These are phyloP conservation scores for Quercus glauca DNA, from an alignment of 306 rosid species.

Conservation along the genomic window DNA sequence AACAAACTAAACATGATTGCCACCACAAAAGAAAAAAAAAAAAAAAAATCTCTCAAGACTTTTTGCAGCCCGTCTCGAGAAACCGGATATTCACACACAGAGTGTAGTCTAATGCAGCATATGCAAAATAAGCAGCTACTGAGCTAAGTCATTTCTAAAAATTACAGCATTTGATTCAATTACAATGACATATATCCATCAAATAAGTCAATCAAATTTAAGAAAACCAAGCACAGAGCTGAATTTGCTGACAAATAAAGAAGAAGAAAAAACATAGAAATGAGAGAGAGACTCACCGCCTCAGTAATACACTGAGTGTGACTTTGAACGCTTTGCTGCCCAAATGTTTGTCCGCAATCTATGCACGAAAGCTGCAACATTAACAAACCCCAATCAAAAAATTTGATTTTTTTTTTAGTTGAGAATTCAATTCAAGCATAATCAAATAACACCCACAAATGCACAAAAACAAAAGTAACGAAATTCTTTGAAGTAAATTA, in stretches of 20 bases:
- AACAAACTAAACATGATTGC: neutral
- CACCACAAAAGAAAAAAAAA: too few species aligned
- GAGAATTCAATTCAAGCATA: neutral
- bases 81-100: too few species aligned
- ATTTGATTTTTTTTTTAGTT: neutral
- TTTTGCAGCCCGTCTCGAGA: too few species aligned
- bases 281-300: slow-evolving; percentile 47
- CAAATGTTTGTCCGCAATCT: slow-evolving; percentile 80
- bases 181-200: too few species aligned
- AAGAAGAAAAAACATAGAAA: too few species aligned
- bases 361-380: slow-evolving; percentile 83
- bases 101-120: neutral
- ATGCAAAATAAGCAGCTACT: neutral
- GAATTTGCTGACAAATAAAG: too few species aligned
- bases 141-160: neutral
- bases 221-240: neutral
- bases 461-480: neutral
- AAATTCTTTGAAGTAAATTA: neutral
- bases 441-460: neutral
- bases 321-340: slow-evolving; percentile 65
- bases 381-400: neutral
- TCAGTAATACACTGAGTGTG: slow-evolving; percentile 91
- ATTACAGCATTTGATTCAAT: neutral
- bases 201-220: neutral
- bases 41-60: too few species aligned